These are phyloP conservation scores for Euclidium syriacum DNA, from an alignment of 345 rosid genomes.

Conservation along the genomic window DNA sequence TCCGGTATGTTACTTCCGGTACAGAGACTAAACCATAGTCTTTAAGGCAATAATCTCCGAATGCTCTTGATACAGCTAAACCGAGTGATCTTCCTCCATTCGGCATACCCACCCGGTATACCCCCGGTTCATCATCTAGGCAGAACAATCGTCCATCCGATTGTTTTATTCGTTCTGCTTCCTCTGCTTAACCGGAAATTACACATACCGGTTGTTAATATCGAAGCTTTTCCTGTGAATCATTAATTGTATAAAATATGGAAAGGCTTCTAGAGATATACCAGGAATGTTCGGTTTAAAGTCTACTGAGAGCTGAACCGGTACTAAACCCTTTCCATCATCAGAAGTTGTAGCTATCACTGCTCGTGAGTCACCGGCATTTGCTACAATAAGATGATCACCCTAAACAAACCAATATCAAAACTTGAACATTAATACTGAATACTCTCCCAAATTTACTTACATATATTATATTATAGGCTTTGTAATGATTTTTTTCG, in stretches of 20 bases:
- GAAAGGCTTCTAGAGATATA: constrained; percentile 11
- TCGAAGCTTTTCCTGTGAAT: not conserved
- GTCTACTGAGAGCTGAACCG: constrained; percentile 79
- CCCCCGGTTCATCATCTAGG: constrained; percentile 72
- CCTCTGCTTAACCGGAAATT: constrained; percentile 47
- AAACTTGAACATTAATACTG: not conserved
- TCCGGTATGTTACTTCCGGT: constrained; percentile 61
- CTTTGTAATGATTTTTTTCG: not conserved
- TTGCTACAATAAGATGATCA: constrained; percentile 60
- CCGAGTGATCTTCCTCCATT: constrained; percentile 51
- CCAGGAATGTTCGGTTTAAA: constrained; percentile 85
- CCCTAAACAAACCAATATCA: not conserved
- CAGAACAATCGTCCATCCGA: constrained; percentile 64
- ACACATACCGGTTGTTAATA: not conserved
- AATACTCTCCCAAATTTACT: not conserved
- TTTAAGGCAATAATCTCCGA: constrained; percentile 82
- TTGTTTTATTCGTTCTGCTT: constrained; percentile 66
- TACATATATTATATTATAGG: not conserved
- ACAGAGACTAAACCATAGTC: constrained; percentile 77
- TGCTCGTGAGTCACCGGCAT: constrained; percentile 83
- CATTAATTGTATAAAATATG: not conserved
- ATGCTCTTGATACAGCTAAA: constrained; percentile 73
- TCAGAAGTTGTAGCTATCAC: constrained; percentile 58
- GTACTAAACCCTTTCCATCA: constrained; percentile 48
- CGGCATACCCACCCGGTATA: constrained; percentile 74